Percentiles rank a stretch among this genome's conserved stretches.
Evolutionary conservation across 2,329 filamentous ascomycete species (phyloP).

Genomic region (Botrytis galanthina): DNA sequence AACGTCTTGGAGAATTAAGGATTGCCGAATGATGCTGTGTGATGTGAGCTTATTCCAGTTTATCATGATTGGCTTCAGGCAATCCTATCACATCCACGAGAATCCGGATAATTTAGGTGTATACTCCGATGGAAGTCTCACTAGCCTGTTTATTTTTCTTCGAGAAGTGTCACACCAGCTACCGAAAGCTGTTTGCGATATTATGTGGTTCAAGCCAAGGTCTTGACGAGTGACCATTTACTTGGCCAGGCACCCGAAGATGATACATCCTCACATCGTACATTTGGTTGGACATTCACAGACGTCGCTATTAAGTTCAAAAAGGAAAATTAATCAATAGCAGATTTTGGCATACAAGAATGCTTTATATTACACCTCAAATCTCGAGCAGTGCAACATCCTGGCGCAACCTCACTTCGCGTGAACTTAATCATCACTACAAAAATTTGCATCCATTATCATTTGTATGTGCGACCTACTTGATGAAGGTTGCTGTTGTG

Average conservation of each 20-base stretch:
- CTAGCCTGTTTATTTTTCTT: background rate
- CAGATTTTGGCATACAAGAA: background rate
- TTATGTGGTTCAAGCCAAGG: background rate
- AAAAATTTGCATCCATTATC: background rate
- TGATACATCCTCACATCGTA: background rate
- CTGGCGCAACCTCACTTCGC: background rate
- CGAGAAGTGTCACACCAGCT: background rate
- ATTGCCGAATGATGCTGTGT: background rate
- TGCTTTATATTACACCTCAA: background rate
- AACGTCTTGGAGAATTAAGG: background rate
- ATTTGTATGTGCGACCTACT: background rate
- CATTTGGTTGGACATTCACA: background rate
- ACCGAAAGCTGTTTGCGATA: background rate
- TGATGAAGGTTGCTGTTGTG: background rate
- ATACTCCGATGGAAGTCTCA: background rate
- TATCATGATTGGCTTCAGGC: background rate
- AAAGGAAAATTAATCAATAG: background rate
- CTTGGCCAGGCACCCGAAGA: background rate
- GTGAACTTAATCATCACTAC: background rate
- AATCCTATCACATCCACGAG: background rate
- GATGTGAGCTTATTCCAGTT: background rate
- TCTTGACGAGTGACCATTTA: background rate
- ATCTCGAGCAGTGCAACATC: background rate
- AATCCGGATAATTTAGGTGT: background rate
- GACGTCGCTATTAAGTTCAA: background rate